Evolutionary conservation across 2,329 filamentous ascomycete species (phyloP).

Genomic region (Fusarium multiceps): DNA sequence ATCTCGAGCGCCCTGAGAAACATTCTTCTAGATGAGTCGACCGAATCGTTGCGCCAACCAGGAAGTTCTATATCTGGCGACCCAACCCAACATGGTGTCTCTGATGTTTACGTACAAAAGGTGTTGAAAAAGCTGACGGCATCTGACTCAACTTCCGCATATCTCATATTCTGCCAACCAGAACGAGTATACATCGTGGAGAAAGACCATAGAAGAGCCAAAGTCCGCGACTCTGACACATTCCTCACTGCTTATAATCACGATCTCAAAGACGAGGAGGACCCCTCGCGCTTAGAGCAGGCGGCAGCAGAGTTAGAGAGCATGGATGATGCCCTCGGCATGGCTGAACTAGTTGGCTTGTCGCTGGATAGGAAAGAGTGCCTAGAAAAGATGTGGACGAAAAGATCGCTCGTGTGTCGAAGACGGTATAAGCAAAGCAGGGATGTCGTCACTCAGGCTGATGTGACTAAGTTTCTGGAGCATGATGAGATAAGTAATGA

Average conservation of each 20-base stretch:
- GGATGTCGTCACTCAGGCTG: conserved; percentile 24
- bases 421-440: neutral
- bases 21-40: conserved; percentile 26
- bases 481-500: conserved; percentile 44
- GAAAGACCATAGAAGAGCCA: conserved; percentile 43
- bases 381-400: conserved; percentile 39
- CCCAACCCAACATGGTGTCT: neutral
- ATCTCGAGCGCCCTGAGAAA: conserved; percentile 45
- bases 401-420: neutral
- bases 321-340: conserved; percentile 25
- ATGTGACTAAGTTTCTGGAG: conserved; percentile 44
- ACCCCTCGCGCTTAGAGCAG: conserved; percentile 25
- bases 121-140: conserved; percentile 30
- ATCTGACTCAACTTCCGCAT: conserved; percentile 45
- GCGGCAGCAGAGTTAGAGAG: conserved; percentile 13
- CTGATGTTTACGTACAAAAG: conserved; percentile 13
- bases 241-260: conserved; percentile 48
- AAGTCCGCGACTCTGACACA: conserved; percentile 28
- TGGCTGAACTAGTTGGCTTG: conserved; percentile 38
- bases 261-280: conserved; percentile 40
- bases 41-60: accelerated
- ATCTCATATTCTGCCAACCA: conserved; percentile 47
- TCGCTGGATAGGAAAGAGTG: conserved; percentile 43
- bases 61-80: accelerated
- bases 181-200: conserved; percentile 42